A percentile compares a stretch with the other conserved stretches of the same genome.
phyloP scores from a whole-genome alignment of 2,329 filamentous ascomycete species.

The Trichoderma atroviride region DNA sequence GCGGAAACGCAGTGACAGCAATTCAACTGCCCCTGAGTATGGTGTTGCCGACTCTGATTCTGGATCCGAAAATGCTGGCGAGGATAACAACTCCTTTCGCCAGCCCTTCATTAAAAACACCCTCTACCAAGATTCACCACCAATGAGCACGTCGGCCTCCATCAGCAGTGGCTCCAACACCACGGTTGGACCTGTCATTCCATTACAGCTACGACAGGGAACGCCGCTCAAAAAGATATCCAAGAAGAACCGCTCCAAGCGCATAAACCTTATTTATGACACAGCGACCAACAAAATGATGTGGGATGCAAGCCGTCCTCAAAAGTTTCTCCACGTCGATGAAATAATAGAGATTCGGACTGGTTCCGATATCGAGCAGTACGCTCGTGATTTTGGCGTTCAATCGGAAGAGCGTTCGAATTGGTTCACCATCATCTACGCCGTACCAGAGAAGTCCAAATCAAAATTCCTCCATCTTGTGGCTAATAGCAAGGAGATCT shows the following conservation, averaged over 20 bases:
- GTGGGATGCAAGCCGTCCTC: conserved; percentile 78
- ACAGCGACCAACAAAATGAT: conserved; percentile 81
- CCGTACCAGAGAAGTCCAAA: conserved; percentile 75
- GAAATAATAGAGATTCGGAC: conserved; percentile 90
- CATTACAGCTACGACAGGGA: conserved; percentile 75
- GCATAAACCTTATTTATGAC: conserved; percentile 73
- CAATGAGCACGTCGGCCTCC: conserved; percentile 52
- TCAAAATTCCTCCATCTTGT: conserved; percentile 88
- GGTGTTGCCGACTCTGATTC: conserved; percentile 50
- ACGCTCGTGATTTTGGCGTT: conserved; percentile 80
- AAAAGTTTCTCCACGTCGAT: conserved; percentile 90
- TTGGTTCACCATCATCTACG: conserved; percentile 91
- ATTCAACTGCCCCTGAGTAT: conserved; percentile 63
- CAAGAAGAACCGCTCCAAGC: conserved; percentile 75
- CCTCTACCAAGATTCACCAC: conserved; percentile 46
- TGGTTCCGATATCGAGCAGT: conserved; percentile 82
- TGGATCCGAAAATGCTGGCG: conserved; percentile 58
- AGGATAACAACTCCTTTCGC: conserved; percentile 43
- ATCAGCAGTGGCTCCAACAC: conserved; percentile 48
- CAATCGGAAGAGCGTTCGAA: conserved; percentile 63
- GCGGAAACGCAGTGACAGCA: conserved; percentile 86
- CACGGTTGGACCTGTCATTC: conserved; percentile 71
- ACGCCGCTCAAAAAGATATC: conserved; percentile 81
- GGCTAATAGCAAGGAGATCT: conserved; percentile 70
- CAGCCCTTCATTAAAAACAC: background rate